phyloP scores from a whole-genome alignment of 371 early-diverging fungal genomes.

The Mucor indicus region DNA sequence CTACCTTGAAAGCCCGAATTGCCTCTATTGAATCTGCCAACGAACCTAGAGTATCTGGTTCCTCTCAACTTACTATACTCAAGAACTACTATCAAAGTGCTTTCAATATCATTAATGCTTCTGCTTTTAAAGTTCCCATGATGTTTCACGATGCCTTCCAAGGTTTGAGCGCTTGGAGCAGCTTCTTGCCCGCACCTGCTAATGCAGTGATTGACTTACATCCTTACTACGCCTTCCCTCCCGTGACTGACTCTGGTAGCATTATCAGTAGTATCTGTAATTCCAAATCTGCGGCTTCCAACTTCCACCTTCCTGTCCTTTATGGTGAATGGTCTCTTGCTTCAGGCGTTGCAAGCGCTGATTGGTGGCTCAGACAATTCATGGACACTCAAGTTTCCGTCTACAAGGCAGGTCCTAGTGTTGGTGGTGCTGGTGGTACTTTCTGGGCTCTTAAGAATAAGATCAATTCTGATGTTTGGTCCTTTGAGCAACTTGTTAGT shows the following conservation, averaged over 20 bases:
- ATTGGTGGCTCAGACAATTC: slow-evolving; percentile 5
- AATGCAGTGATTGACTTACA: slow-evolving; percentile 35
- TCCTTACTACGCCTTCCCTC: slow-evolving; percentile 34
- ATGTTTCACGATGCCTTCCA: slow-evolving; percentile 33
- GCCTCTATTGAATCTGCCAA: slow-evolving; percentile 27
- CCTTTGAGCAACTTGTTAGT: slow-evolving; percentile 19
- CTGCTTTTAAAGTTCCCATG: slow-evolving; percentile 27
- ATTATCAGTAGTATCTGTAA: slow-evolving; percentile 20
- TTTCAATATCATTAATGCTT: slow-evolving; percentile 16
- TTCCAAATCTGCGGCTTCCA: neutral
- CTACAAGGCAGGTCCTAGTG: slow-evolving; percentile 7
- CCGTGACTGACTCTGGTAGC: neutral
- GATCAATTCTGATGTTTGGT: slow-evolving; percentile 30
- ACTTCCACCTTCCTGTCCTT: slow-evolving; percentile 28
- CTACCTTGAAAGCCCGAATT: slow-evolving; percentile 11
- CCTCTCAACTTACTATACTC: slow-evolving; percentile 5
- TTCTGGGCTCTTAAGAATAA: slow-evolving; percentile 32
- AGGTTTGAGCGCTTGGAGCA: slow-evolving; percentile 21
- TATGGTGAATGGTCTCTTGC: slow-evolving; percentile 32
- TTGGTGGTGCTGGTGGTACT: slow-evolving; percentile 23
- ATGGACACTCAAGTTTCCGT: slow-evolving; percentile 22
- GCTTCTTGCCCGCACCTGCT: slow-evolving; percentile 23
- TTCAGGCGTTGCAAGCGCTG: slow-evolving; percentile 11
- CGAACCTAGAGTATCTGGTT: slow-evolving; percentile 15
- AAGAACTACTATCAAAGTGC: slow-evolving; percentile 22